A percentile compares a stretch with the other conserved stretches of the same genome.
phyloP scores from a whole-genome alignment of 2,329 filamentous ascomycete genomes.

The Alternaria viburni region DNA sequence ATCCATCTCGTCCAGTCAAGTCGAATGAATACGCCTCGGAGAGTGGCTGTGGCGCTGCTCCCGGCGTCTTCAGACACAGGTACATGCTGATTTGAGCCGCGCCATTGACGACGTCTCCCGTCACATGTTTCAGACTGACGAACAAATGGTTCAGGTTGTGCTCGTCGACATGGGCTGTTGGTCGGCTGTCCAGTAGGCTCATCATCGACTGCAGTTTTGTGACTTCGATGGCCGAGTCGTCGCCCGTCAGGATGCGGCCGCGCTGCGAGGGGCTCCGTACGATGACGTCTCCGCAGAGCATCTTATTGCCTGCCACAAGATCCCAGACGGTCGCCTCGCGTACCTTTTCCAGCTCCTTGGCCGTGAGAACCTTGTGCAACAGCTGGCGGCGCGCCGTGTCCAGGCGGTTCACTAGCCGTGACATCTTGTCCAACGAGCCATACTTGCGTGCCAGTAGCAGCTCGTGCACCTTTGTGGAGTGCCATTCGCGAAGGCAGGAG shows the following conservation, averaged over 20 bases:
- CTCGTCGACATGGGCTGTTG: constrained; percentile 69
- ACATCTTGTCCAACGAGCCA: constrained; percentile 78
- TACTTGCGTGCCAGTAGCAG: constrained; percentile 85
- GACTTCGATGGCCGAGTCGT: constrained; percentile 91
- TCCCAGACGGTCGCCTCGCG: constrained; percentile 96
- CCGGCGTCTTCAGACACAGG: constrained; percentile 73
- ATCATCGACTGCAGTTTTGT: constrained; percentile 93
- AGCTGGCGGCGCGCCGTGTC: constrained; percentile 88
- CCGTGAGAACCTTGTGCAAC: constrained; percentile 90
- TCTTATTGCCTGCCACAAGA: constrained; percentile 89
- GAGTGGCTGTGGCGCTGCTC: constrained; percentile 68
- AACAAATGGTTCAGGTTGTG: constrained; percentile 80
- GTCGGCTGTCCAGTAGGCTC: constrained; percentile 88
- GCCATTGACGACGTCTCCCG: constrained; percentile 75
- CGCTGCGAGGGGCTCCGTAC: constrained; percentile 85
- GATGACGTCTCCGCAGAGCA: constrained; percentile 91
- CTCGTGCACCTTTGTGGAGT: constrained; percentile 95
- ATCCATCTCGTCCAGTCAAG: constrained; percentile 74
- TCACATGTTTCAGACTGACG: constrained; percentile 82
- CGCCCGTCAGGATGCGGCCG: constrained; percentile 85
- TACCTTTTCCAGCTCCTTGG: constrained; percentile 78
- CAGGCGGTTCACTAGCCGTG: constrained; percentile 78
- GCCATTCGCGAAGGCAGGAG: constrained; percentile 96
- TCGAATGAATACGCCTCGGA: constrained; percentile 86
- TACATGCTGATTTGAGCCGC: constrained; percentile 75